A percentile compares a stretch with the other conserved stretches of the same genome.
phyloP scores from a whole-genome alignment of 1,284 basidiomycete species.

The Austroboletus rostrupii region DNA sequence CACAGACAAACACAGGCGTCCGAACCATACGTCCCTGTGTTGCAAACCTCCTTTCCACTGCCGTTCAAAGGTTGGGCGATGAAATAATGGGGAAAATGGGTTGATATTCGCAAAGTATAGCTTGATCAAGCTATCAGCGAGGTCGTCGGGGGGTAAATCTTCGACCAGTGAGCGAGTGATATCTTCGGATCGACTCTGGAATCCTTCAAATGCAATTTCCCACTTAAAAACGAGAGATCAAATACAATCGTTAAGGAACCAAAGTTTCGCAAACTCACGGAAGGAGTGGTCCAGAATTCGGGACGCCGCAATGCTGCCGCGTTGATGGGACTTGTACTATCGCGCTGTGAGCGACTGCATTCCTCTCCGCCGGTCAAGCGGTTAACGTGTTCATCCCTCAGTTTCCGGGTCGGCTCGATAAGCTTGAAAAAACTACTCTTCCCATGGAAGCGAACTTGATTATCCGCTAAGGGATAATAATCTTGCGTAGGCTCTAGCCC shows the following conservation, averaged over 20 bases:
- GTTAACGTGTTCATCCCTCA: constrained; percentile 47
- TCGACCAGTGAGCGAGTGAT: constrained; percentile 38
- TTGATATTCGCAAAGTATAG: constrained; percentile 66
- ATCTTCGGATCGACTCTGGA: constrained; percentile 34
- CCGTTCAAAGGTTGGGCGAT: constrained; percentile 62
- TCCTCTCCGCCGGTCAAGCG: constrained; percentile 20
- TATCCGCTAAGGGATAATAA: constrained; percentile 23
- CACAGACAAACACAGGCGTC: constrained; percentile 52
- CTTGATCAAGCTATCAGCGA: constrained; percentile 54
- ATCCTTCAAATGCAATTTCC: constrained; percentile 55
- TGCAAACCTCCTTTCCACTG: constrained; percentile 56
- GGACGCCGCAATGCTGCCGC: constrained; percentile 25
- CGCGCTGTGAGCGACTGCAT: constrained; percentile 10
- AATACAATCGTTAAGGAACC: constrained; percentile 2
- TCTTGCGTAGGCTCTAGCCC: constrained; percentile 34
- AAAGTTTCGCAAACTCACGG: constrained; percentile 23
- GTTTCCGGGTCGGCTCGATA: constrained; percentile 48
- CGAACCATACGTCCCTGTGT: constrained; percentile 53
- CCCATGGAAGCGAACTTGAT: constrained; percentile 54
- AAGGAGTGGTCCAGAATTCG: constrained; percentile 36
- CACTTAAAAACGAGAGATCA: constrained; percentile 38
- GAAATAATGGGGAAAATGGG: constrained; percentile 58
- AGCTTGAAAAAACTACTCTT: constrained; percentile 56
- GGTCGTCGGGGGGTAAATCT: constrained; percentile 55
- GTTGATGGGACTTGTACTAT: constrained; percentile 22